Evolutionary conservation across 1,139 yeast species (phyloP), one percentile per base, ranked within the genome.

Genomic region (Williopsis jadinii): DNA sequence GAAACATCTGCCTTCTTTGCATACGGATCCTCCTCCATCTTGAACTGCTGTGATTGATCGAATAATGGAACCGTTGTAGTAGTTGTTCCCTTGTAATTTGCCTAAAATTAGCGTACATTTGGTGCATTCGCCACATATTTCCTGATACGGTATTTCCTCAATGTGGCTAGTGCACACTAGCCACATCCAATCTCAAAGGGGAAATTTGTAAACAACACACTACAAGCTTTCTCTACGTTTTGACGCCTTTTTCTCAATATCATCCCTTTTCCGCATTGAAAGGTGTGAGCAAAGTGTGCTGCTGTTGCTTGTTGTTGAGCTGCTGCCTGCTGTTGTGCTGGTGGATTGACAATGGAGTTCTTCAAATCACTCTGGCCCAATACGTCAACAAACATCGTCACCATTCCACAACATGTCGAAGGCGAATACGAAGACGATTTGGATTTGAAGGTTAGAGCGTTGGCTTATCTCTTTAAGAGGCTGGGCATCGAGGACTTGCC

Each of bases 391-490:
- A 51, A 51, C 28, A 49, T 52, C 10, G 47, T 53, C 8, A 52
- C 53, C 5, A 69, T 73, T 19, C 84, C 84, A 3, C 59, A 63
- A 9, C 77, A 71, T 48, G 47, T 58, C 15, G 70, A 66, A 42
- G 81, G 80, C 3, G 67, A 61, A 26, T 48, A 53, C 5, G 75
- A 71, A 42, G 87, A 80, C 55, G 66, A 77, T 5, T 66, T 76
- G 11, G 84, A 78, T 47, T 64, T 80, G 12, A 84, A 78, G 48
- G 66, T 79, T 45, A 77, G 74, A 51, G 67, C 84, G 4, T 59
- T 81, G 40, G 56, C 67, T 31, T 81, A 80, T 54, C 64, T 75
- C 54, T 81, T 73, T 61, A 70, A 74, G 46, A 62, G 86, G 36
- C 66, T 76, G 42, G 64, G 67, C 36, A 66, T 81, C 33, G 65